phyloP scores from a whole-genome alignment of 2,329 filamentous ascomycete species.

The Xylariaceae sp. region DNA sequence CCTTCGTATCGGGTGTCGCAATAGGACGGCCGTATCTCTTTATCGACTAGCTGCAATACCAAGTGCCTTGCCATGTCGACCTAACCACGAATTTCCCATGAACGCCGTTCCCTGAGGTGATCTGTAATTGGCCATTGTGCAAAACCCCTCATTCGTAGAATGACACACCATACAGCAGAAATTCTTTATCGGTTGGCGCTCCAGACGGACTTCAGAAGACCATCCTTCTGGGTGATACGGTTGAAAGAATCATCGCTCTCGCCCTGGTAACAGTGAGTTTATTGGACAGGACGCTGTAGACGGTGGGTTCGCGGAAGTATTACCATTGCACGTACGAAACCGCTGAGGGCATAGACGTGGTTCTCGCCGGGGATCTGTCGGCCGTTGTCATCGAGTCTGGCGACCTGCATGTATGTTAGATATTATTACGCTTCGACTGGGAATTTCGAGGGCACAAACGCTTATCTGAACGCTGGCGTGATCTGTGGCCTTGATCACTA shows the following conservation, averaged over 20 bases:
- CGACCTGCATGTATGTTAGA: constrained; percentile 55
- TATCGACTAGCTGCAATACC: constrained; percentile 44
- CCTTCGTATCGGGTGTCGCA: constrained; percentile 30
- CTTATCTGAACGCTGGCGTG: constrained; percentile 86
- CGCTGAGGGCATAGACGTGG: constrained; percentile 75
- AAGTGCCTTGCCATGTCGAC: constrained; percentile 41
- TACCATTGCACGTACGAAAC: constrained; percentile 90
- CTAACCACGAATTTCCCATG: constrained; percentile 37
- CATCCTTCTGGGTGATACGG: constrained; percentile 93
- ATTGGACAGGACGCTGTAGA: neutral
- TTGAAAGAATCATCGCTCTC: constrained; percentile 98
- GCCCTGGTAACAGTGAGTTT: constrained; percentile 54
- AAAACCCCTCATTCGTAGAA: neutral
- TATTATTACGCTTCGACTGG: neutral
- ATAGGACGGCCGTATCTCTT: constrained; percentile 33
- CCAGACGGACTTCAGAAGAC: constrained; percentile 97
- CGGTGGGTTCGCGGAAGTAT: neutral
- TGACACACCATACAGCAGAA: constrained; percentile 33
- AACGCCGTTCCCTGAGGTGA: constrained; percentile 38
- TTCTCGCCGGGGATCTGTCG: constrained; percentile 71
- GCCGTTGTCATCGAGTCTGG: constrained; percentile 99
- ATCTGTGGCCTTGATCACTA: constrained; percentile 98
- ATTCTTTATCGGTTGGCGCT: constrained; percentile 68
- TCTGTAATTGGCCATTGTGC: constrained; percentile 15
- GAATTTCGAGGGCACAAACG: constrained; percentile 16